Evolutionary conservation across 2,329 filamentous ascomycete species (phyloP), one percentile per base, ranked within the genome.

Genomic region (Colletotrichum sp.): DNA sequence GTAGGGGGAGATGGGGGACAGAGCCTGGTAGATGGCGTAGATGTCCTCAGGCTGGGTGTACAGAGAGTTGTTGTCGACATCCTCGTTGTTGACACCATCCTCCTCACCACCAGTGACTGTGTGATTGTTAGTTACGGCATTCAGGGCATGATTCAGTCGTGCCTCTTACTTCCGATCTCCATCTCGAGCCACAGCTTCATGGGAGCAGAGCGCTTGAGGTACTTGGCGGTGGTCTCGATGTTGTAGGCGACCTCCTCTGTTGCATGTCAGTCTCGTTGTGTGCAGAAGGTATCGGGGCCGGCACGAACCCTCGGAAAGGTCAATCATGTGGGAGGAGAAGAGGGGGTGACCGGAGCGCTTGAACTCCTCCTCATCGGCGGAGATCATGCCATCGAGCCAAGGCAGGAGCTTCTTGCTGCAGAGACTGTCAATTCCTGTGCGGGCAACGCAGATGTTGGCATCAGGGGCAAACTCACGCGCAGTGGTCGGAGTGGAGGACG

Each of bases 101-200:
- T 98, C 96, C 90, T 98, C 96, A 88, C 96, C 96, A 89, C 96
- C 96, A 77, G 97, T 99, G 88, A 98, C 74, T 98, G 44, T 63
- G 26, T 15, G 10, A 18, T 28, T 30, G 66, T 69, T 28, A 69
- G 52, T 44, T 34, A 24, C 15, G 5, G n/a, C n/a, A n/a, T 7
- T 44, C 28, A 21, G 26, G 4, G 44, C 16, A 59, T 21, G 59
- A 21, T 49, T 6, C 15, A 57, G 30, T 18, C 10, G 30, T 6
- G 57, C 80, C 86, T 81, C 85, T 71, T 71, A 78, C 76, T 78
- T 71, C 86, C 85, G 80, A 88, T 90, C 86, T 95, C 94, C 96
- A 99, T 99, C 92, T 99, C 97, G 81, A 99, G 93, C 95, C 95
- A 99, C 88, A 98, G 96, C 92, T 98, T 98, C 95, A 98, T 95